Conservation (phyloP, 2,329 filamentous ascomycete genomes). For the Exophiala spinifera region DNA sequence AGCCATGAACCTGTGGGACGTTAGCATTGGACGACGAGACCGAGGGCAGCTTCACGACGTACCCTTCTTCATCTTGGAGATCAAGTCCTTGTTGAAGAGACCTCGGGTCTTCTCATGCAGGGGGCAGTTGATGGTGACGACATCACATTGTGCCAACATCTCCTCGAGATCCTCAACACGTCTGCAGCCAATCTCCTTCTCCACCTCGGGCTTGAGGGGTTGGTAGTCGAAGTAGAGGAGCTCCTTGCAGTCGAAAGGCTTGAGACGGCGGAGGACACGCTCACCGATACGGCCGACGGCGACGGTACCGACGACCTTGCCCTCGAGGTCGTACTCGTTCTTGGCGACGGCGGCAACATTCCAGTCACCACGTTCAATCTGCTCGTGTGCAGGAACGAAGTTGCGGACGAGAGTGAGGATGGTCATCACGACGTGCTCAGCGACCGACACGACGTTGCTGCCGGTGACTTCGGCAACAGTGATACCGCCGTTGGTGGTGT, state of each 20-base stretch:
- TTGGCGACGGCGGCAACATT: slow-evolving; percentile 93
- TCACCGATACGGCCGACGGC: slow-evolving; percentile 97
- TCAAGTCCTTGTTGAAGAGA: slow-evolving; percentile 97
- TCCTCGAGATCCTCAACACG: slow-evolving; percentile 88
- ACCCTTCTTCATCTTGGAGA: slow-evolving; percentile 98
- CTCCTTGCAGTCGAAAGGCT: slow-evolving; percentile 99
- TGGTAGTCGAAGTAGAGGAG: slow-evolving; percentile 99
- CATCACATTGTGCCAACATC: slow-evolving; percentile 87
- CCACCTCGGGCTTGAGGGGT: slow-evolving; percentile 76
- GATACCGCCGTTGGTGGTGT: slow-evolving; percentile 96
- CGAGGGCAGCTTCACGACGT: slow-evolving; percentile 31
- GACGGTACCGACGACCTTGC: slow-evolving; percentile 96
- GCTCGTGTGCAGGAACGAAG: slow-evolving; percentile 96
- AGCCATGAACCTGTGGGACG: slow-evolving; percentile 73
- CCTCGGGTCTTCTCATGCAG: slow-evolving; percentile 97
- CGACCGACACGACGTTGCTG: slow-evolving; percentile 96
- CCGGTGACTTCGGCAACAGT: slow-evolving; percentile 97
- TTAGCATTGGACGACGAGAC: slow-evolving; percentile 5
- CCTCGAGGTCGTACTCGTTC: slow-evolving; percentile 97
- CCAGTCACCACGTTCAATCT: slow-evolving; percentile 86
- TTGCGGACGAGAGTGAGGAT: slow-evolving; percentile 95
- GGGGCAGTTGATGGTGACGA: slow-evolving; percentile 99
- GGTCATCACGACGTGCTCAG: slow-evolving; percentile 99
- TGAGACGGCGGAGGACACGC: slow-evolving; percentile 92
- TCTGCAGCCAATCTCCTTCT: slow-evolving; percentile 93